Base-by-base conservation (phyloP, 2,329 filamentous ascomycete species). In the Decorospora gaudefroyi region DNA sequence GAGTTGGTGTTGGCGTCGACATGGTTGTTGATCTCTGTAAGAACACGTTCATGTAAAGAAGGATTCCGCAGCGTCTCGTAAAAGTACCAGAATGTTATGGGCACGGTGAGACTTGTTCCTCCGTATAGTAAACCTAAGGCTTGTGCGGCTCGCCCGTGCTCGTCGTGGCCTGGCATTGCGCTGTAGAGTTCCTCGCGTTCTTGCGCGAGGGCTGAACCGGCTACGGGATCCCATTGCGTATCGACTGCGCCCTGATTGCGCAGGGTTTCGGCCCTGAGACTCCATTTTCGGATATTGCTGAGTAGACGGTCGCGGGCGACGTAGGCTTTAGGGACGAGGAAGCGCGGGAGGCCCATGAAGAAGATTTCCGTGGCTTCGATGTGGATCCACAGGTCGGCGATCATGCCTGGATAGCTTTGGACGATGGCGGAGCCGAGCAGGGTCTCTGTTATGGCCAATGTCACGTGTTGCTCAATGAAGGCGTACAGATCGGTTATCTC, bases 41-140 rank as follows among this genome's bases (percentile, higher is more conserved):
- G 6, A 0, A 52, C 45, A 3, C 34, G 15, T 0, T 21, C 11
- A 4, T 23, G 27, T 0, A 57, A 6, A 3, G 17, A 9, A 1
- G 30, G 38, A 7, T 46, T 18, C 3, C 50, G 44, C 3, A 53
- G 32, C 2, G 29, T 49, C 15, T 59, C 52, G 11, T 54, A 58
- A 4, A 51, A 9, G 4, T 52, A 47, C 56, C 56, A 59, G 28
- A 58, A 59, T 2, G 52, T 40, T 5, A 54, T 35, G 1, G 52
- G 54, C 2, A 55, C 30, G 3, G 26, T 45, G 2, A 59, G 26
- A 22, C 51, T 51, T 5, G 52, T 59, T 13, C 46, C 43, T 1
- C 30, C 54, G 26, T 55, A 59, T 6, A 59, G 27, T 1, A 59
- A 18, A 1, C 46, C 54, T 4, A 59, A 46, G 1, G 44, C 49